These are phyloP conservation scores for Colletotrichum viniferum DNA, from an alignment of 2,329 filamentous ascomycete species.

Conservation along the genomic window DNA sequence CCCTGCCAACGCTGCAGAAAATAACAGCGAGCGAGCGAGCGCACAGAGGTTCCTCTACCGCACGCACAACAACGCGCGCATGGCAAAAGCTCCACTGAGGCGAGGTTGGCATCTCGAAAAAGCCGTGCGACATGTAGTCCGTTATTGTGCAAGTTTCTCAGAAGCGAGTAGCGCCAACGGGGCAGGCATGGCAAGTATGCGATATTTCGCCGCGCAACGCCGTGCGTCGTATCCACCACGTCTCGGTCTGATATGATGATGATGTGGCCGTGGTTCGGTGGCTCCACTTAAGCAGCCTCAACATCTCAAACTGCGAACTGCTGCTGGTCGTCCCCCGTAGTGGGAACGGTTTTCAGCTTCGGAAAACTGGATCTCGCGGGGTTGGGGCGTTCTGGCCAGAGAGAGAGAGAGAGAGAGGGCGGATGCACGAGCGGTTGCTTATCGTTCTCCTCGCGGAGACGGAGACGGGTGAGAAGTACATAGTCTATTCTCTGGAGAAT, in stretches of 20 bases:
- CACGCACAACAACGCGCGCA: background rate
- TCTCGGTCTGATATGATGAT: background rate
- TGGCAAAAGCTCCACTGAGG: background rate
- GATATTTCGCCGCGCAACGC: background rate
- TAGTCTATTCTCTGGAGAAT: background rate
- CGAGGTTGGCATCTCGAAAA: background rate
- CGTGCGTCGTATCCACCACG: background rate
- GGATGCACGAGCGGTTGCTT: background rate
- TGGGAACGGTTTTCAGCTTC: background rate
- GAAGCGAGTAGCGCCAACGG: background rate
- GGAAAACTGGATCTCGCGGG: background rate
- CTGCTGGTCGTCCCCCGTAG: background rate
- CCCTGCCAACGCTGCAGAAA: slow-evolving; percentile 5
- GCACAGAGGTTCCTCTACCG: background rate
- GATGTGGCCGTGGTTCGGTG: background rate
- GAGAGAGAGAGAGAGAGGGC: background rate
- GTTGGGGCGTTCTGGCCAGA: background rate
- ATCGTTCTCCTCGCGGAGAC: background rate
- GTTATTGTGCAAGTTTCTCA: background rate
- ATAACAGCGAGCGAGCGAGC: background rate
- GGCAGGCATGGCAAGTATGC: background rate
- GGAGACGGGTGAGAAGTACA: background rate
- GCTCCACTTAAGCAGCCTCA: background rate
- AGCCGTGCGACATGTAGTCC: background rate
- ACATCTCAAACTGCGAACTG: background rate